These are phyloP conservation scores for Capronia epimyces DNA, from an alignment of 2,329 filamentous ascomycete species.

Conservation along the genomic window DNA sequence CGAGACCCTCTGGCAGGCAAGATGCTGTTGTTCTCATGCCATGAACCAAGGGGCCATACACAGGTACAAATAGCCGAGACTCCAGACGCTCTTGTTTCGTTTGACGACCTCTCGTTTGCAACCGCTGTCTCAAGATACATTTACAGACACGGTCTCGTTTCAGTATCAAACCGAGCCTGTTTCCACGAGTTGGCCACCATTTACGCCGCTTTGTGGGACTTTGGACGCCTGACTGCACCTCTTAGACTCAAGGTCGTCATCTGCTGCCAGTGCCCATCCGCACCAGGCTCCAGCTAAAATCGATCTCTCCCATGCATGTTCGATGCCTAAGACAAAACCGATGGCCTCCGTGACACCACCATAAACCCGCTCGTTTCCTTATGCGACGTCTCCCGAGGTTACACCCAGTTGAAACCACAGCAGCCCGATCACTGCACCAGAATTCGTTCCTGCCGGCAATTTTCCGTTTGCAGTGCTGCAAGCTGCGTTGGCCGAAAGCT, in stretches of 20 bases:
- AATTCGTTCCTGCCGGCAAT: background rate
- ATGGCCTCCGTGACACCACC: background rate
- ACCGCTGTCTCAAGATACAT: background rate
- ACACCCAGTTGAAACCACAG: too few relatives aligned
- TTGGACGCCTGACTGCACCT: constrained; percentile 4
- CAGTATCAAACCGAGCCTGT: background rate
- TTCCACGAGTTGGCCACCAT: background rate
- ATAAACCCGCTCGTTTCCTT: background rate
- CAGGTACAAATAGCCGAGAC: too few relatives aligned
- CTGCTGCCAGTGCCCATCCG: background rate
- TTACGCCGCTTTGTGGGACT: background rate
- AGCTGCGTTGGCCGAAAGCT: background rate
- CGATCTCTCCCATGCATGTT: background rate
- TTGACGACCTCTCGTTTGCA: background rate
- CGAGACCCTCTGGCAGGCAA: too few relatives aligned
- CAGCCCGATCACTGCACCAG: background rate
- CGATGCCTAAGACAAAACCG: background rate
- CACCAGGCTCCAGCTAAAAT: too few relatives aligned
- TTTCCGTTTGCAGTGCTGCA: background rate
- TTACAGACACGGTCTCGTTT: background rate
- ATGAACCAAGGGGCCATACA: too few relatives aligned
- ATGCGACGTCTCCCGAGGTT: background rate
- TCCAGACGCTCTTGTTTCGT: background rate
- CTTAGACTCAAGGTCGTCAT: background rate
- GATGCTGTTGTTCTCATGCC: too few relatives aligned